Percentiles rank a stretch among this genome's conserved stretches.
Conservation (phyloP, 192 early-diverging fungal species). For the Funneliformis geosporum region DNA sequence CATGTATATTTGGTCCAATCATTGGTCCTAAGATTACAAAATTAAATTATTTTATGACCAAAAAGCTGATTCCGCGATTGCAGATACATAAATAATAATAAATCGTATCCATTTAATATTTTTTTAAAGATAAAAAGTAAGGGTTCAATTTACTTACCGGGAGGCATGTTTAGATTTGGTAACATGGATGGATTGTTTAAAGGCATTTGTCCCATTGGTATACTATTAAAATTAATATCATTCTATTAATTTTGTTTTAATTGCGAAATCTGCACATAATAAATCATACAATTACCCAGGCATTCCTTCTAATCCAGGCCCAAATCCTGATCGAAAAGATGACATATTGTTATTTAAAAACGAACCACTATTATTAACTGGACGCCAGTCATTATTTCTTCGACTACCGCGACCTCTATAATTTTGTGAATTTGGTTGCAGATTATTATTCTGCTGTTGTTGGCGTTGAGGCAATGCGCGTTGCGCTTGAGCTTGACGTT, state of each 20-base stretch:
- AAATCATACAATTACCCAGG: constrained; percentile 2
- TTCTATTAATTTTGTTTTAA: background rate
- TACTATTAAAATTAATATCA: background rate
- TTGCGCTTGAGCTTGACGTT: background rate
- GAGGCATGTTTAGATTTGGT: background rate
- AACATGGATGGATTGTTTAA: background rate
- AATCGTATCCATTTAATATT: background rate
- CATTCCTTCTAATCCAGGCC: constrained; percentile 12
- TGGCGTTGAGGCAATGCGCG: background rate
- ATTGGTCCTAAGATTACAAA: constrained; percentile 2
- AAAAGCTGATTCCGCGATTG: background rate
- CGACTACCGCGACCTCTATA: constrained; percentile 1
- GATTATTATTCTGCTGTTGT: constrained; percentile 6
- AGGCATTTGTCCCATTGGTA: background rate
- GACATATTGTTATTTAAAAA: constrained; percentile 15
- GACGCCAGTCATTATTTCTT: constrained; percentile 12
- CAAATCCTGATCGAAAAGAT: constrained; percentile 10
- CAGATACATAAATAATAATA: background rate
- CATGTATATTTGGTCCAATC: constrained; percentile 20
- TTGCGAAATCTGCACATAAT: background rate
- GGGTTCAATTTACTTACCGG: background rate
- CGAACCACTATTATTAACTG: background rate
- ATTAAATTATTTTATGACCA: background rate
- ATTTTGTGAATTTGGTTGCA: constrained; percentile 7
- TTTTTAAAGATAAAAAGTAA: background rate